Base-by-base conservation (phyloP, 805 yeast genomes). In the Teunomyces tritomae region DNA sequence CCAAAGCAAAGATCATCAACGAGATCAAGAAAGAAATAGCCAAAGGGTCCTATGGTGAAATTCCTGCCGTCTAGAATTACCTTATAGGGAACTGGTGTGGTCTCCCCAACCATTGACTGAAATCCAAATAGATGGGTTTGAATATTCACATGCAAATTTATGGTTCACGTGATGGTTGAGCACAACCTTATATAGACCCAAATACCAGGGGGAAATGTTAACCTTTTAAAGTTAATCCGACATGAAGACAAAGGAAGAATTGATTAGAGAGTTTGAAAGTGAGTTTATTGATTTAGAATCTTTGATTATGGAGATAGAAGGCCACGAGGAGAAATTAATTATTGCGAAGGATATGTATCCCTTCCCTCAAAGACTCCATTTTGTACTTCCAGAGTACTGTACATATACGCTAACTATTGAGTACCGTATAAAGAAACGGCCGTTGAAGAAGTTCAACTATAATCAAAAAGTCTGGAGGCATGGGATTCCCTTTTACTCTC, bases 391-490 rank as follows among this genome's bases (percentile, higher is more conserved):
- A 0, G 71, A 67, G 44, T 43, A 56, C 36, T 43, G 58, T 9
- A 54, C 52, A 2, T 67, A 67, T 50, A 41, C 46, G 8, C 44
- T 65, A 36, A 61, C 61, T 1, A 48, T 67, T n/a, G 53, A 50
- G 37, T 65, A 56, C 44, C 57, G 52, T 39, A 63, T 62, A 9
- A 52, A 50, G 40, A 49, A 54, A 24, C 51, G 55, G 39, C 55
- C 62, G 3, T 51, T 65, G 43, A 48, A 50, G 35, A 49, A 57
- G 9, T 49, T 65, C 27, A 47, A 50, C 2, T 65, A 65, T 49
- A 53, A 59, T 35, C 70, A 67, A 47, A 57, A 53, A 8, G 67
- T 67, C 17, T 61, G 57, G 49, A 65, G 57, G 44, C 54, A 54
- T 17, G 70, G 68, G 3, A 45, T 65, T 36, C 55, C 61, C 3